These are phyloP conservation scores for Lactarius evosmus DNA, from an alignment of 768 basidiomycete genomes.

Conservation along the genomic window DNA sequence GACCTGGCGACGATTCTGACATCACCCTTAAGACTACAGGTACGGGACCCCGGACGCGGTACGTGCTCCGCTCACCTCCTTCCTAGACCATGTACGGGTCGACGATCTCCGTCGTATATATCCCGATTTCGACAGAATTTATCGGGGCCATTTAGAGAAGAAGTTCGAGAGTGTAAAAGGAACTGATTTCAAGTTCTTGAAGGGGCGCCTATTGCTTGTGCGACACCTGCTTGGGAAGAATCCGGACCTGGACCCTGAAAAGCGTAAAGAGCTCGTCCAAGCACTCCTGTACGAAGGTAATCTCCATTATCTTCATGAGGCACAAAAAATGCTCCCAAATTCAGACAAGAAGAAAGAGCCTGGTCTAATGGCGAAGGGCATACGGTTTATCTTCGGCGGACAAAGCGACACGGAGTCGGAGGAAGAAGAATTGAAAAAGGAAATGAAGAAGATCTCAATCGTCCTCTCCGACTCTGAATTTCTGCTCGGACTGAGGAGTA, in stretches of 20 bases:
- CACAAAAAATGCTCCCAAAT: not conserved
- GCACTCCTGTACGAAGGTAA: not conserved
- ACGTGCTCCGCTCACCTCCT: not conserved
- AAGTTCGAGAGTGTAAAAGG: not conserved
- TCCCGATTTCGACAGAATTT: not conserved
- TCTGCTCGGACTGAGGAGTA: not conserved
- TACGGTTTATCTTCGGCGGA: not conserved
- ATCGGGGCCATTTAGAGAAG: not conserved
- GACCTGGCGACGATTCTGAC: not conserved
- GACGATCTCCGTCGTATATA: not conserved
- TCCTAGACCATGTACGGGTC: not conserved
- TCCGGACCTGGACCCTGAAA: not conserved
- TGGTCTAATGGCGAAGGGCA: not conserved
- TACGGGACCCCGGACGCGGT: not conserved
- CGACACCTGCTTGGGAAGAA: not conserved
- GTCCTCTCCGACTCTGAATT: conserved; percentile 7
- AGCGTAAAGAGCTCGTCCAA: not conserved
- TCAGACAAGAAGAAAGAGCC: not conserved
- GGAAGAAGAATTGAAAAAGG: not conserved
- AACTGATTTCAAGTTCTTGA: not conserved
- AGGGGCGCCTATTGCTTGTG: not conserved
- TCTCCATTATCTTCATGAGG: not conserved
- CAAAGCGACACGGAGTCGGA: not conserved
- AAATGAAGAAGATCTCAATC: not conserved
- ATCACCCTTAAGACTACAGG: not conserved